Conservation (phyloP, 2,329 filamentous ascomycete species). For the Rhexocercosporidium sp. region DNA sequence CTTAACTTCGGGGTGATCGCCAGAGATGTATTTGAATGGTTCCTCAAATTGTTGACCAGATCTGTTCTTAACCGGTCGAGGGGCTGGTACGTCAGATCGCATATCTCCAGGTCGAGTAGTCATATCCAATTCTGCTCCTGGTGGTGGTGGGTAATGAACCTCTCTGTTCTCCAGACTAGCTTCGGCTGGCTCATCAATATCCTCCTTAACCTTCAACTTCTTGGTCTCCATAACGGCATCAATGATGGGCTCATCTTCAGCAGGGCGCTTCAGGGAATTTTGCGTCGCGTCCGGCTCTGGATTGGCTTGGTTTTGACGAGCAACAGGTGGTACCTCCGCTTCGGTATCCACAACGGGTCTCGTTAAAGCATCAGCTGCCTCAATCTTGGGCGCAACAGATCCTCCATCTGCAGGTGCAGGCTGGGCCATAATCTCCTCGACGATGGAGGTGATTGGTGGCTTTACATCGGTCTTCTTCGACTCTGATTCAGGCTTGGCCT, state of each 20-base stretch:
- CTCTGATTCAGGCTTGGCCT: conserved; percentile 71
- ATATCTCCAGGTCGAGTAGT: conserved; percentile 37
- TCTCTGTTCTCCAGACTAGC: conserved; percentile 37
- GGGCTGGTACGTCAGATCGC: conserved; percentile 26
- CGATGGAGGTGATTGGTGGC: conserved; percentile 44
- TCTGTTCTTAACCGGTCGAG: conserved; percentile 41
- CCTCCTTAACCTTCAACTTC: conserved; percentile 52
- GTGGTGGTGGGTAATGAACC: conserved; percentile 43
- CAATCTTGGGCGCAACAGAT: conserved; percentile 40
- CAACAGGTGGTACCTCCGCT: conserved; percentile 39
- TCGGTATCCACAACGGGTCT: conserved; percentile 35
- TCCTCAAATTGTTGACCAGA: conserved; percentile 71
- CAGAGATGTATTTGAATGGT: conserved; percentile 87
- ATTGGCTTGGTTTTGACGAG: conserved; percentile 42
- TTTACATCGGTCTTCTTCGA: conserved; percentile 53
- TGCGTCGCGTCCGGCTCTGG: conserved; percentile 31
- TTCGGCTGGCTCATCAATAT: conserved; percentile 33
- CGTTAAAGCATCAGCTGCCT: conserved; percentile 39
- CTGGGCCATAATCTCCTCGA: conserved; percentile 47
- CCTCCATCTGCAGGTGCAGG: conserved; percentile 40
- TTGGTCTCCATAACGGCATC: conserved; percentile 45
- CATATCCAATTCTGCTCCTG: conserved; percentile 40
- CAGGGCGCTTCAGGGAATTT: conserved; percentile 43
- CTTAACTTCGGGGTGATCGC: conserved; percentile 76
- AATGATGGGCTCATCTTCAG: conserved; percentile 36